Evolutionary conservation across 345 rosid species (phyloP), one percentile per base, ranked within the genome.

Genomic region (Euphorbia lathyris): DNA sequence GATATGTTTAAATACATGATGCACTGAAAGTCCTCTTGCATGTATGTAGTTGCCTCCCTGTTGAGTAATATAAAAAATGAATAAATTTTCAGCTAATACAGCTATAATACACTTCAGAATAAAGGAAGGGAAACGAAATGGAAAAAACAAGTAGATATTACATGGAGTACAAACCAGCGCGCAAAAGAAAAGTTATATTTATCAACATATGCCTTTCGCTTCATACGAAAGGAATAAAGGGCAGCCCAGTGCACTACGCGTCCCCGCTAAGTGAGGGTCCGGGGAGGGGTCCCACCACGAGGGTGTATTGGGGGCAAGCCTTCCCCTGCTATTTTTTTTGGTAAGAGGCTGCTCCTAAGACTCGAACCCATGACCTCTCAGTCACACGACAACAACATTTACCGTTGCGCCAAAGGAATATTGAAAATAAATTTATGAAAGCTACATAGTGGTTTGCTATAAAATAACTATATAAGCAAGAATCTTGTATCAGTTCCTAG

Each of bases 41-140:
- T 91, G 96, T 25, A 91, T 78, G 74, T 91, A 87, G 83, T 85
- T 88, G 48, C 98, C 98, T 72, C 98, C 97, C 98, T 90, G 74
- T 42, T 56, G 64, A 57, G 70, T 19, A 76, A 63, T 0, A 32
- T 32, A 32, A 32, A 32, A 32, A 5, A 32, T 32, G 36, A 32
- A 32, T 32, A 32, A 32, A 2, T 32, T 32, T 5, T 32, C 36
- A 32, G 36, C 36, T 32, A 32, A 32, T 32, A 32, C 36, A 32
- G 36, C 36, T 32, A 32, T 32, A 32, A 32, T 32, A 32, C 10
- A 64, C 17, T 67, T 19, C 30, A 17, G 8, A 45, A 4, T 20
- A 34, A 14, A 23, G 20, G n/a, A n/a, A 65, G 11, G 64, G 52
- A 26, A 27, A 43, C 11, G 58, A 19, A 11, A 58, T 42, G 25